Percentiles rank a stretch among this genome's conserved stretches.
Evolutionary conservation across 257 asterid species (phyloP).

Genomic region (Linaria vulgaris): DNA sequence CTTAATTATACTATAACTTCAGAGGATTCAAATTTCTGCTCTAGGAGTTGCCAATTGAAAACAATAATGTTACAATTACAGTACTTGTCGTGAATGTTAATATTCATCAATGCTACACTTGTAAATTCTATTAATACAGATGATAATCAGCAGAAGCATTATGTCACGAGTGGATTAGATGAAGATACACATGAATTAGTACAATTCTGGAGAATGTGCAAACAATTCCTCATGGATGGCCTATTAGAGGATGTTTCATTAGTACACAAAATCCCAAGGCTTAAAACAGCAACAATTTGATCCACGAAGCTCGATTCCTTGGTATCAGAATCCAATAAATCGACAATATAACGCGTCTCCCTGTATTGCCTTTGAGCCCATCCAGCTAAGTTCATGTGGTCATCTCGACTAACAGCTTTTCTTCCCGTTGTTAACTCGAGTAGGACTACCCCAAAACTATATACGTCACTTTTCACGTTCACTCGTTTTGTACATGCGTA

Average conservation of each 20-base stretch:
- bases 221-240: slow-evolving; percentile 40
- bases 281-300: slow-evolving; percentile 31
- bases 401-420: slow-evolving; percentile 33
- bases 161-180: too few species aligned
- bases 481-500: slow-evolving; percentile 27
- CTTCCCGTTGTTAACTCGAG: slow-evolving; percentile 39
- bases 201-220: slow-evolving; percentile 33
- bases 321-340: slow-evolving; percentile 32
- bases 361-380: slow-evolving; percentile 25
- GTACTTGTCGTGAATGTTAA: too few species aligned
- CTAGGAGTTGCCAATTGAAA: too few species aligned
- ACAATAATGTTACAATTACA: too few species aligned
- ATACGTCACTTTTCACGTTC: slow-evolving; percentile 33
- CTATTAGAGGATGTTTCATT: slow-evolving; percentile 29
- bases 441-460: slow-evolving; percentile 43
- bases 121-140: too few species aligned
- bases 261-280: slow-evolving; percentile 35
- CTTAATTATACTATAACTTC: too few species aligned
- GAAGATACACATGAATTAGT: too few species aligned
- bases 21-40: too few species aligned
- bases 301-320: slow-evolving; percentile 25
- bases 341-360: slow-evolving; percentile 20
- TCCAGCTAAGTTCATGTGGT: slow-evolving; percentile 36
- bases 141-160: too few species aligned
- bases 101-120: too few species aligned